Conservation (phyloP, 164 flowering plant genomes). For the Chimonanthus praecox region DNA sequence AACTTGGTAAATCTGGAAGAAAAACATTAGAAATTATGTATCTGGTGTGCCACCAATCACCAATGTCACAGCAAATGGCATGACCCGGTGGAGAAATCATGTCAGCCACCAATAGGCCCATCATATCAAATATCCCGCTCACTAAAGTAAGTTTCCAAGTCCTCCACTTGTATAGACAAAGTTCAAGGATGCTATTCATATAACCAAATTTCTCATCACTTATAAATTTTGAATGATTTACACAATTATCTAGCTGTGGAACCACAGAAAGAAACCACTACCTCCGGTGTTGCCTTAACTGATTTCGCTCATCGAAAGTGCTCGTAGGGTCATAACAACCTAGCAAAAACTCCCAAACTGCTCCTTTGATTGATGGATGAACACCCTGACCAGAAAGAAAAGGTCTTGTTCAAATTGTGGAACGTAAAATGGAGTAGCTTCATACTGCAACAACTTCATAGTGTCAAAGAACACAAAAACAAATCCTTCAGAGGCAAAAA, state of each 20-base stretch:
- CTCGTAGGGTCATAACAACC: slow-evolving; percentile 91
- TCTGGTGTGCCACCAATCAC: background rate
- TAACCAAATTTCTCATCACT: too few species aligned
- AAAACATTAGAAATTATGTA: background rate
- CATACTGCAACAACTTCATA: background rate
- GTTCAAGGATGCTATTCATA: background rate
- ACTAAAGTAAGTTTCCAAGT: too few species aligned
- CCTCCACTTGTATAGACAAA: background rate
- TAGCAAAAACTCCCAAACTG: slow-evolving; percentile 87
- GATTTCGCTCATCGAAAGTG: slow-evolving; percentile 61
- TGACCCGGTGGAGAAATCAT: background rate
- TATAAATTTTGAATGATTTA: background rate
- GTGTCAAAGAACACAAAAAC: too few species aligned
- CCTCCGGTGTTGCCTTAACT: slow-evolving; percentile 65
- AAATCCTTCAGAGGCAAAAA: too few species aligned
- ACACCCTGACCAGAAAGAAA: slow-evolving; percentile 52
- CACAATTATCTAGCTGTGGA: background rate
- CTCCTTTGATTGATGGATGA: slow-evolving; percentile 81
- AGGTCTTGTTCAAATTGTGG: slow-evolving; percentile 1
- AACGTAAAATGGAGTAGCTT: background rate
- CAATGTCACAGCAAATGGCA: background rate
- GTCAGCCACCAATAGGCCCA: background rate
- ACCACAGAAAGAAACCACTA: slow-evolving; percentile 21
- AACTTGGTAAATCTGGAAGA: background rate
- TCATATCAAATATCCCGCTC: too few species aligned